Conservation (phyloP, 164 flowering plant species). For the Macadamia tetraphylla region DNA sequence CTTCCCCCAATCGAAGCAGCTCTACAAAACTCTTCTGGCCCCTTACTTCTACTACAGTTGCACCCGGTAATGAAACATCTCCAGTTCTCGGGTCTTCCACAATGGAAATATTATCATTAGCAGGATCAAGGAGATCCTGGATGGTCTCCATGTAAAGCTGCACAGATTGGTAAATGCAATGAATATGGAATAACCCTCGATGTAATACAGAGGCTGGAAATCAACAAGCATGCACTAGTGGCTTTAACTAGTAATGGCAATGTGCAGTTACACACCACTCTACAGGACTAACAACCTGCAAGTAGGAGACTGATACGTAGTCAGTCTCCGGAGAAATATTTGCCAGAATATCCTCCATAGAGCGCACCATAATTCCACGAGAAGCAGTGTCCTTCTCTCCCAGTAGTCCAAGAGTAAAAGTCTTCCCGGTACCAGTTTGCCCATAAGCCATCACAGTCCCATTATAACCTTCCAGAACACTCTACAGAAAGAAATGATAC, state of each 20-base stretch:
- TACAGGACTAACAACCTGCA: slow-evolving; percentile 59
- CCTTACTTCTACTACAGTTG: slow-evolving; percentile 67
- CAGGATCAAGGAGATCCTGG: slow-evolving; percentile 92
- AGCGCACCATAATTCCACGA: slow-evolving; percentile 97
- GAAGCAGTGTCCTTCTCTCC: slow-evolving; percentile 90
- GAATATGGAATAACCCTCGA: background rate
- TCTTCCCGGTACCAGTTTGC: slow-evolving; percentile 97
- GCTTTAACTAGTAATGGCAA: background rate
- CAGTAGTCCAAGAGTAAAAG: slow-evolving; percentile 88
- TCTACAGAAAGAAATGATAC: slow-evolving; percentile 37
- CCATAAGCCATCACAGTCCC: slow-evolving; percentile 99
- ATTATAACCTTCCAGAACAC: slow-evolving; percentile 95
- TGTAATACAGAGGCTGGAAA: background rate
- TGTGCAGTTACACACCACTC: background rate
- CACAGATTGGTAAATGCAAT: slow-evolving; percentile 13
- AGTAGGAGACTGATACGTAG: slow-evolving; percentile 75
- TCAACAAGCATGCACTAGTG: background rate
- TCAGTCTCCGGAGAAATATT: slow-evolving; percentile 69
- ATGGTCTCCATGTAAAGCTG: slow-evolving; percentile 99
- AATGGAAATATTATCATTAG: slow-evolving; percentile 79
- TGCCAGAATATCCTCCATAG: slow-evolving; percentile 88
- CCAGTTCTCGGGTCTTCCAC: slow-evolving; percentile 93
- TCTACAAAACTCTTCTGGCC: slow-evolving; percentile 81
- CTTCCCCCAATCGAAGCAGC: slow-evolving; percentile 77
- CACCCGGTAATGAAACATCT: slow-evolving; percentile 95